These are phyloP conservation scores for Osmanthus fragrans DNA, from an alignment of 257 asterid genomes.

Conservation along the genomic window DNA sequence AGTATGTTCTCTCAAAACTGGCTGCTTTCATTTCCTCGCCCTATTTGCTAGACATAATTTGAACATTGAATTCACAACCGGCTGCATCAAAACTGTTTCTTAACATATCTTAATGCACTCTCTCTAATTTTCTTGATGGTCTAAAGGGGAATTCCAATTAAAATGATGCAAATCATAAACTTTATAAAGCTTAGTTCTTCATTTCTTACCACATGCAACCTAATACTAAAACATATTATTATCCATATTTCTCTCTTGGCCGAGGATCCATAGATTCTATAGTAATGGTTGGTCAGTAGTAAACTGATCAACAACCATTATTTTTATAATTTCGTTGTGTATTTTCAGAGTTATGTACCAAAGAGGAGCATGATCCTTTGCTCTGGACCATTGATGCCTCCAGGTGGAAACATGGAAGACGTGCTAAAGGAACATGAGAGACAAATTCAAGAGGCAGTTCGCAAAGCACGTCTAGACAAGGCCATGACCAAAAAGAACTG, in stretches of 20 bases:
- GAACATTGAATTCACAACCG: background rate
- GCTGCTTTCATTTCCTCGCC: background rate
- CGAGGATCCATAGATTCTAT: background rate
- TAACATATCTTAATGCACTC: background rate
- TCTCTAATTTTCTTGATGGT: background rate
- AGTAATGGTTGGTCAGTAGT: background rate
- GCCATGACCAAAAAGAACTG: slow-evolving; percentile 27
- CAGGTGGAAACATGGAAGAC: slow-evolving; percentile 71
- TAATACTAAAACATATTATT: background rate
- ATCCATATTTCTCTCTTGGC: background rate
- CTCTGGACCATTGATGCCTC: slow-evolving; percentile 73
- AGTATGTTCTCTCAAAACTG: slow-evolving; percentile 33
- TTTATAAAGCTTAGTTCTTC: background rate
- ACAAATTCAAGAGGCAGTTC: slow-evolving; percentile 69
- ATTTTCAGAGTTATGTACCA: slow-evolving; percentile 46
- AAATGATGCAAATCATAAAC: background rate
- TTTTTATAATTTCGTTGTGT: background rate
- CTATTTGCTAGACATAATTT: background rate
- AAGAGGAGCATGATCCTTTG: slow-evolving; percentile 52
- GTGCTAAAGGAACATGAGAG: slow-evolving; percentile 74
- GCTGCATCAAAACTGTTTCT: background rate
- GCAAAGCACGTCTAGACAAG: slow-evolving; percentile 56
- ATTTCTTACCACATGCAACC: background rate
- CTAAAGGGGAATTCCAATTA: background rate
- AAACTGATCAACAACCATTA: background rate